Evolutionary conservation across 2,329 filamentous ascomycete species (phyloP), one percentile per base, ranked within the genome.

Genomic region (Calonectria naviculata): DNA sequence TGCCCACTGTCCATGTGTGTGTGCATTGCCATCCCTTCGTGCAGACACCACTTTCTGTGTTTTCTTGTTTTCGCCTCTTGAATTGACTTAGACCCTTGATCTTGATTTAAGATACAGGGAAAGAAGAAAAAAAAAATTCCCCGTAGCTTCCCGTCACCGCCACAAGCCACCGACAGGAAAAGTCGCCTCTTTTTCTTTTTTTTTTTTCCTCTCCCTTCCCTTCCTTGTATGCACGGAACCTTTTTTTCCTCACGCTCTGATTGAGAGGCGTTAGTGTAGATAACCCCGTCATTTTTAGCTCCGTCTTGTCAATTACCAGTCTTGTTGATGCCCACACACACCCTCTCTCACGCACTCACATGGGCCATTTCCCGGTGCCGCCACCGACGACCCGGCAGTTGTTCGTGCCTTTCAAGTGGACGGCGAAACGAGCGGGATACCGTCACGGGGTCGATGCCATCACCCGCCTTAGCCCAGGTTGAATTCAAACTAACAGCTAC

Each of bases 221-320:
- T 13, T 21, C 15, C 70, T 24, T 44, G 19, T 46, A 72, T 71
- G 71, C 68, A 69, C 65, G 73, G 73, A 75, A 74, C 71, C 52
- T 1, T 75, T 75, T 68, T 38, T 26, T n/a, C 17, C 60, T 46
- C 44, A 36, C 21, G 54, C 44, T 60, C 41, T 38, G 31, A 28
- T 58, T 38, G 34, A 58, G 13, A 63, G 65, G 61, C 60, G 44
- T 34, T 54, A 64, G 12, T 15, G 21, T 5, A 28, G 26, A 38
- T 24, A 54, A 41, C 46, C n/a, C 58, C 58, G 58, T 31, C 58
- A 42, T n/a, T 62, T 29, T 62, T 62, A 62, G 41, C 41, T 28
- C 42, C 60, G 26, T 47, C 28, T n/a, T 21, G 17, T 34, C 42
- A 64, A 36, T 46, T 63, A 36, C 42, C 28, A 64, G 61, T 36